Conservation (phyloP, 2,329 filamentous ascomycete species). For the Aspergillus jensenii region DNA sequence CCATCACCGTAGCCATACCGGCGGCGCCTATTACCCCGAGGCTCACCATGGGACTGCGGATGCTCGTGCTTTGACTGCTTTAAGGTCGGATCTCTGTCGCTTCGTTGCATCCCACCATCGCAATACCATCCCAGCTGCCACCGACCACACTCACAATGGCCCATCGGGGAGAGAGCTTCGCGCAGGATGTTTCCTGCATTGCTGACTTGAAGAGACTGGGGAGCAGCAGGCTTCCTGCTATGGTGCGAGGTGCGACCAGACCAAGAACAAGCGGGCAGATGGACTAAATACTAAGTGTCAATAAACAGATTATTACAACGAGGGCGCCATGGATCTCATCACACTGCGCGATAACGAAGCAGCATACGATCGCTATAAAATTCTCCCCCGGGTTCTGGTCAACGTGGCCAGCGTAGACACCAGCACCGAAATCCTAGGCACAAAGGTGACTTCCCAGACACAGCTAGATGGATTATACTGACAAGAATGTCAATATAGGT, state of each 20-base stretch:
- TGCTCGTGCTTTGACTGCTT: background rate
- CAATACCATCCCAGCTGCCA: background rate
- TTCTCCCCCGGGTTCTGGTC: slow-evolving; percentile 48
- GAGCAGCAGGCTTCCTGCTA: slow-evolving; percentile 40
- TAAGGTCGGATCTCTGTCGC: background rate
- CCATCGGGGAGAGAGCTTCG: slow-evolving; percentile 29
- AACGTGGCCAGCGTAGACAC: slow-evolving; percentile 48
- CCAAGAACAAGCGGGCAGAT: background rate
- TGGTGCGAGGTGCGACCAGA: slow-evolving; percentile 33
- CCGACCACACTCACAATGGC: slow-evolving; percentile 23
- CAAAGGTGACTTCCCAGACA: slow-evolving; percentile 22
- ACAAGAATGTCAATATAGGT: slow-evolving; percentile 22
- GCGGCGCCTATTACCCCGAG: background rate
- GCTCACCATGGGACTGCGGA: background rate
- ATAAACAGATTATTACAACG: slow-evolving; percentile 55
- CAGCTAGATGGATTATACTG: too few species aligned
- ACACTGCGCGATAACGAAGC: slow-evolving; percentile 52
- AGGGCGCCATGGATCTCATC: slow-evolving; percentile 56
- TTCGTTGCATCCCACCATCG: background rate
- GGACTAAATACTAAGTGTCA: background rate
- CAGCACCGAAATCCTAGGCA: slow-evolving; percentile 47
- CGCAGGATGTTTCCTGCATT: slow-evolving; percentile 32
- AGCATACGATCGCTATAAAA: slow-evolving; percentile 53
- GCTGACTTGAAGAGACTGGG: slow-evolving; percentile 44
- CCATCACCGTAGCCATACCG: background rate